Evolutionary conservation across 2,329 filamentous ascomycete genomes (phyloP), one percentile per base, ranked within the genome.

Genomic region (Colletotrichum trifolii): DNA sequence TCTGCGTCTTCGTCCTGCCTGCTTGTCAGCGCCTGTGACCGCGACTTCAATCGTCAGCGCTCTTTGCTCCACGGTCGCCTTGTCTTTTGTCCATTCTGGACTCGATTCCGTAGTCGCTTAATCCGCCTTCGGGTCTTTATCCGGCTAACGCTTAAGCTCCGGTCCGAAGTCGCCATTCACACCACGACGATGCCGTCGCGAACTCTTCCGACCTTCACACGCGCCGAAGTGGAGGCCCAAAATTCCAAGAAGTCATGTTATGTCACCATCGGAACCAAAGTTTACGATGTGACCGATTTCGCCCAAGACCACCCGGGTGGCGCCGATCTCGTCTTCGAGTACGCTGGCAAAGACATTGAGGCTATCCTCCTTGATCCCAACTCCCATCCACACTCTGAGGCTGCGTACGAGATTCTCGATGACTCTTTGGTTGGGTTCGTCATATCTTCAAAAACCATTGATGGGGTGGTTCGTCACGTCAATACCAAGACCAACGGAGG

Each of bases 211-310:
- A 95, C 91, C 35, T 90, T 98, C 74, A 90, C 92, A 54, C 85
- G 85, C 71, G 87, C 90, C 70, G 92, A 99, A 76, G 89, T 99
- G 74, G 88, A 90, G 77, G 83, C 89, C 71, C 94, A 97, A 79
- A 95, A 92, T 77, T 90, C 87, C 50, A 81, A 82, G 54, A 87
- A 93, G 74, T 97, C 93, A 53, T 98, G 95, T 83, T 99, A 94
- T 83, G 94, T 99, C 71, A 96, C 92, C 3, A 84, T 97, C 59
- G 94, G 93, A 68, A 86, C 87, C 64, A 96, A 95, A 71, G 95
- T 99, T 71, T 99, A 94, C 85, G 95, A 99, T 82, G 86, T 99
- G 69, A 97, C 96, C 64, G 88, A 92, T 60, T 99, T 99, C 74
- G 79, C 97, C 67, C 88, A 94, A 56, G 90, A 94, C 70, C 96